Base-by-base conservation (phyloP, 306 rosid species). In the Fragaria iinumae region DNA sequence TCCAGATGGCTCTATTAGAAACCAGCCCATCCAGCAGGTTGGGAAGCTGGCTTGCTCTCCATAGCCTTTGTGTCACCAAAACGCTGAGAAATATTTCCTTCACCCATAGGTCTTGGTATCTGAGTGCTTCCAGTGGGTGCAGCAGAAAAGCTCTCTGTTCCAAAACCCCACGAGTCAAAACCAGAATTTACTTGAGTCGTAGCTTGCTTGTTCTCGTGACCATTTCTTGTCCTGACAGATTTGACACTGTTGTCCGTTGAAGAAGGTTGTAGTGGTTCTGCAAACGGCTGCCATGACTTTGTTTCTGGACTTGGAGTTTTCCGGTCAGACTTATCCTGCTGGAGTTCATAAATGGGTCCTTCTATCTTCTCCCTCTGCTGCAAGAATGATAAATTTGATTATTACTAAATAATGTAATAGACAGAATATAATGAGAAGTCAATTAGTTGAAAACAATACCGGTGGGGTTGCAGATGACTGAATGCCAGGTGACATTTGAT, bases 1-100 rank as follows among this genome's bases (percentile, higher is more conserved):
- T 53, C 34, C 74, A 74, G 52, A 48, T 6, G 49, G 53, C 71
- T 25, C 7, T 72, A 72, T 89, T 83, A 92, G 83, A 95, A 95
- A 74, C 98, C 98, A 56, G 98, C 97, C 98, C 98, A 95, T 18
- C 98, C 98, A 67, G 97, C 91, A 66, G 98, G 98, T 83, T 90
- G 97, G 76, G 93, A 81, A 79, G 87, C 67, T 72, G 90, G 50
- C 74, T 91, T 89, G 84, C 63, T 80, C 80, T 89, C 91, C 64
- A 50, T 69, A 38, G 73, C 77, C 77, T 85, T 91, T 38, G 89
- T 73, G 63, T 84, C 90, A 23, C 86, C 85, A 60, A 78, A 53
- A 32, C 72, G 77, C 83, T 77, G 91, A 72, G 93, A 57, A 74
- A 72, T 85, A 49, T 82, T 82, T 65, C 92, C 90, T 43, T 83